Evolutionary conservation across 495 filamentous ascomycete species (phyloP).

Genomic region (Letharia lupina): DNA sequence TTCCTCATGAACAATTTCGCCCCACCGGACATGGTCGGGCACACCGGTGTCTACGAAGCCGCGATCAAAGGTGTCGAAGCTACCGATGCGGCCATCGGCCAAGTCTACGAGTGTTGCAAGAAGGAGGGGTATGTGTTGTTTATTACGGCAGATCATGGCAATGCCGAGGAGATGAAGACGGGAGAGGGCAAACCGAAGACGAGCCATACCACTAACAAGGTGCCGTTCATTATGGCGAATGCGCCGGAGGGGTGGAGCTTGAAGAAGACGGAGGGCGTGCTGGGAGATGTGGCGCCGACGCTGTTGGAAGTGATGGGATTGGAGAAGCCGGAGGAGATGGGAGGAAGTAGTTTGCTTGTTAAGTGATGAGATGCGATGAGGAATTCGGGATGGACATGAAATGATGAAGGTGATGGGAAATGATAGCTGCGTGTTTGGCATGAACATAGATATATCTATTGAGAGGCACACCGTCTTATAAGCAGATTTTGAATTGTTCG

Average conservation of each 20-base stretch:
- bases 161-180: constrained; percentile 98
- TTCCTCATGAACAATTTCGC: constrained; percentile 99
- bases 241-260: constrained; percentile 83
- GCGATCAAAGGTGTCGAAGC: constrained; percentile 76
- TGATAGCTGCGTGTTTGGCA: neutral
- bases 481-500: neutral
- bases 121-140: constrained; percentile 85
- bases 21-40: constrained; percentile 97
- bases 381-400: neutral
- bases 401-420: neutral
- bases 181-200: constrained; percentile 93
- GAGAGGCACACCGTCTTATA: neutral
- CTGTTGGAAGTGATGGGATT: constrained; percentile 85
- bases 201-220: constrained; percentile 93
- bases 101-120: constrained; percentile 87
- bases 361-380: constrained; percentile 37
- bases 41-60: constrained; percentile 96
- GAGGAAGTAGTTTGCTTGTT: constrained; percentile 70
- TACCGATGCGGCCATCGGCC: constrained; percentile 88
- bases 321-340: constrained; percentile 85
- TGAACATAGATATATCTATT: neutral
- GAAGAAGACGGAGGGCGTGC: constrained; percentile 74
- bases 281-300: constrained; percentile 94
- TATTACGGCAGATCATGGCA: constrained; percentile 92
- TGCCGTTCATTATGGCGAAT: constrained; percentile 97